A percentile compares a stretch with the other conserved stretches of the same genome.
phyloP scores from a whole-genome alignment of 805 yeast genomes.

The Saccharomycopsis fodiens region DNA sequence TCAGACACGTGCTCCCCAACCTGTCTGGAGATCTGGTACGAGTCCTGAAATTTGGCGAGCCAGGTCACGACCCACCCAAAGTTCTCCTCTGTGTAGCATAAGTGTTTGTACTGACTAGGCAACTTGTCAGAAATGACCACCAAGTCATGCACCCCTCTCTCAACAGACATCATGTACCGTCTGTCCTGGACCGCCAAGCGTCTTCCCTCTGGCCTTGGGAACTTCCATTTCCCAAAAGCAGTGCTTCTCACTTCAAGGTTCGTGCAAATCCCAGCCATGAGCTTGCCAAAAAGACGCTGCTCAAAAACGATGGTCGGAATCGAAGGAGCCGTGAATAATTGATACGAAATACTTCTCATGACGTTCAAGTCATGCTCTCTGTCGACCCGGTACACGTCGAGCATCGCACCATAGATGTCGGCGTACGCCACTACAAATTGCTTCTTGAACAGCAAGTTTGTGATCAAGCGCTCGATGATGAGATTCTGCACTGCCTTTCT shows the following conservation, averaged over 20 bases:
- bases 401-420: conserved; percentile 8
- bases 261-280: not conserved
- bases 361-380: conserved; percentile 83
- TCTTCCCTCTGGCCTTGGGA: not conserved
- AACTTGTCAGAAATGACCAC: conserved; percentile 2
- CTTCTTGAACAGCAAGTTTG: conserved; percentile 39
- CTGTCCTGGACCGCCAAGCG: not conserved
- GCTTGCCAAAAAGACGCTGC: not conserved
- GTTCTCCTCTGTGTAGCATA: not conserved
- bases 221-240: not conserved
- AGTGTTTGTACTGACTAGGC: not conserved
- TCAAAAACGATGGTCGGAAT: conserved; percentile 28
- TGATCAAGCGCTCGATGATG: conserved; percentile 48
- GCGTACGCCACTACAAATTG: not conserved
- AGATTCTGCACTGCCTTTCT: conserved; percentile 43
- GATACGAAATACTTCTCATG: conserved; percentile 68
- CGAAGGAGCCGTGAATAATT: conserved; percentile 84
- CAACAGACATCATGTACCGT: not conserved
- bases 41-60: conserved; percentile 6
- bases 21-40: conserved; percentile 3
- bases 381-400: conserved; percentile 36
- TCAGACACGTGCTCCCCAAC: conserved; percentile 13
- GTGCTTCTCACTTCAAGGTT: not conserved
- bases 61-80: not conserved
- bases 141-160: not conserved